A percentile compares a stretch with the other conserved stretches of the same genome.
phyloP scores from a whole-genome alignment of 2,329 filamentous ascomycete genomes.

The Sporothrix inflata region DNA sequence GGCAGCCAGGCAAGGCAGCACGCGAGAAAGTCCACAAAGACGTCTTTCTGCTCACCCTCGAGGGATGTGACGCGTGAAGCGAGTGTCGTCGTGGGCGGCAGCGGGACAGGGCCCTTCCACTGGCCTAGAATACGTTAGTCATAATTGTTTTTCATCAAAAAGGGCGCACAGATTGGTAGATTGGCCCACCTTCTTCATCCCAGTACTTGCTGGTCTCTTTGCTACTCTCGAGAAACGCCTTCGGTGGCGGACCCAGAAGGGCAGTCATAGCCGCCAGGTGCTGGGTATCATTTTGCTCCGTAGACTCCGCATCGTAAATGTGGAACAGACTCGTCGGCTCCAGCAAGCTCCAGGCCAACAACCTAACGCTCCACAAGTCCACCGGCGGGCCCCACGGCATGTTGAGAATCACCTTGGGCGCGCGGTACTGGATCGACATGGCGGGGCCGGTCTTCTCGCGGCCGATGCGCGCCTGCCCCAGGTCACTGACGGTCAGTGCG shows the following conservation, averaged over 20 bases:
- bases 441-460: slow-evolving; percentile 31
- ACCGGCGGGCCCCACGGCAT: slow-evolving; percentile 42
- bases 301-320: slow-evolving; percentile 28
- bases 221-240: slow-evolving; percentile 36
- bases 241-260: slow-evolving; percentile 38
- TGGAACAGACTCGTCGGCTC: slow-evolving; percentile 35
- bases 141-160: too few relatives aligned
- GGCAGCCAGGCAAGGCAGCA: background rate
- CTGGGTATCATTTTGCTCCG: slow-evolving; percentile 37
- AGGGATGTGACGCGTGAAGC: background rate
- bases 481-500: slow-evolving; percentile 41
- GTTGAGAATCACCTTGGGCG: slow-evolving; percentile 45
- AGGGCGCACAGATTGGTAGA: too few relatives aligned
- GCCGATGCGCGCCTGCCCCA: slow-evolving; percentile 44
- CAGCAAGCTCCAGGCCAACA: slow-evolving; percentile 38
- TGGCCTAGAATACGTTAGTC: too few relatives aligned
- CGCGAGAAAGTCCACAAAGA: background rate
- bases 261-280: slow-evolving; percentile 40
- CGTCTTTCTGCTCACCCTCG: background rate
- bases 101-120: background rate
- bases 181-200: too few relatives aligned
- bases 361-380: slow-evolving; percentile 43
- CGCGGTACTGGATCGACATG: slow-evolving; percentile 41
- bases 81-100: background rate
- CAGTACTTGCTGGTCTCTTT: slow-evolving; percentile 37